Percentiles rank a stretch among this genome's conserved stretches.
These are phyloP conservation scores for Penicillium pancosmium DNA, from an alignment of 495 filamentous ascomycete species.

Conservation along the genomic window DNA sequence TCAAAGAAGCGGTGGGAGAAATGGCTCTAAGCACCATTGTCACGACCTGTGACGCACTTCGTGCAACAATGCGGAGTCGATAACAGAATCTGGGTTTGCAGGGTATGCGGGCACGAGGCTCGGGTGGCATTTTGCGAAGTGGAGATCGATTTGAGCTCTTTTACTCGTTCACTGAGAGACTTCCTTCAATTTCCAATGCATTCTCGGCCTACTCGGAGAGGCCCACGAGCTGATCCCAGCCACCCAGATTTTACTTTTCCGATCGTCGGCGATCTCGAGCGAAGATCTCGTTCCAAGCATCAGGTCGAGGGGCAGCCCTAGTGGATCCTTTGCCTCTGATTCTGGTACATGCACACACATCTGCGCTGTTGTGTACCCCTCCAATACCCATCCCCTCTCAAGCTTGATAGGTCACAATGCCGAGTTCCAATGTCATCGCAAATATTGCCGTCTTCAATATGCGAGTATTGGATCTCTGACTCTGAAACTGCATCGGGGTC, in stretches of 20 bases:
- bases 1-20: slow-evolving; percentile 9
- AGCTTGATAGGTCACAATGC: neutral
- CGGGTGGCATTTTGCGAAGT: neutral
- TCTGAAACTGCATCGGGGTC: neutral
- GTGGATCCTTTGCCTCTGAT: neutral
- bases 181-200: neutral
- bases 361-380: neutral
- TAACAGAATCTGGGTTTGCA: neutral
- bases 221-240: slow-evolving; percentile 1
- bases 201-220: slow-evolving; percentile 5
- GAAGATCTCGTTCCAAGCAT: neutral
- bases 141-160: neutral
- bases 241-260: neutral
- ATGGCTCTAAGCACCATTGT: neutral
- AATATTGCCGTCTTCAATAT: neutral
- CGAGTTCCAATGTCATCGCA: neutral
- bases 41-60: neutral
- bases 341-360: neutral
- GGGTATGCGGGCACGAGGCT: neutral
- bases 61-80: slow-evolving; percentile 1
- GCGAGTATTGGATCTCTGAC: neutral
- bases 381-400: neutral
- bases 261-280: neutral
- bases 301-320: slow-evolving; percentile 2
- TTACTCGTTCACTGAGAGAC: neutral